Evolutionary conservation across 148 eudicot species (phyloP).

Genomic region (Nepenthes mirabilis): DNA sequence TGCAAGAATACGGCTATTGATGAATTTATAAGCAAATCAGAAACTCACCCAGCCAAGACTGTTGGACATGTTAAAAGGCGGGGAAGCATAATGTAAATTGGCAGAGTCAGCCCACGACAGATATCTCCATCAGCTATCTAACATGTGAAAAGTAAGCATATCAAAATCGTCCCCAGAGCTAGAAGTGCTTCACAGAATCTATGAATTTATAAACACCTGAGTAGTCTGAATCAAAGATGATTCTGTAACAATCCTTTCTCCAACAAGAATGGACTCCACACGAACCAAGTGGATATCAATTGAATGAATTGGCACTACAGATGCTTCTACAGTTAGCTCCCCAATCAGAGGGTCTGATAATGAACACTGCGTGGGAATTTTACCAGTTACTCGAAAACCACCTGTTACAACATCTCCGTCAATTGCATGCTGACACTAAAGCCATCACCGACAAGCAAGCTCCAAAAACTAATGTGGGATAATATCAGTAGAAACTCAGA

Average conservation of each 20-base stretch:
- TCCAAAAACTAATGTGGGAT: not conserved
- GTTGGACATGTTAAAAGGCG: constrained; percentile 71
- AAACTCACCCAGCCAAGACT: constrained; percentile 59
- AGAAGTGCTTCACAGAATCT: not conserved
- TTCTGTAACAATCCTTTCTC: constrained; percentile 55
- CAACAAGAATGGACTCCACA: constrained; percentile 64
- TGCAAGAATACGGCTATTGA: not conserved
- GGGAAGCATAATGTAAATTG: constrained; percentile 62
- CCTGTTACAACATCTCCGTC: constrained; percentile 15
- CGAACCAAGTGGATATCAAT: constrained; percentile 68
- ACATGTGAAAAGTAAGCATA: constrained; percentile 4
- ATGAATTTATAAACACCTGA: constrained; percentile 25
- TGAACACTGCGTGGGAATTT: constrained; percentile 52
- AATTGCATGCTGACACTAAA: no score
- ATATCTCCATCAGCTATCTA: constrained; percentile 89
- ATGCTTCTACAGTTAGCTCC: constrained; percentile 64
- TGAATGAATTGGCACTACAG: constrained; percentile 54
- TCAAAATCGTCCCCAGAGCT: not conserved
- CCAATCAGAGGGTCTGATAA: constrained; percentile 47
- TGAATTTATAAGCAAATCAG: not conserved
- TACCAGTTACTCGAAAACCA: constrained; percentile 57
- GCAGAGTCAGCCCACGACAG: constrained; percentile 42
- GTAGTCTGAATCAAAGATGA: constrained; percentile 57
- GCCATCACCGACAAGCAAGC: not conserved
- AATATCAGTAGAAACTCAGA: no score